Base-by-base conservation (phyloP, 768 basidiomycete species). In the Fibroporia radiculosa region DNA sequence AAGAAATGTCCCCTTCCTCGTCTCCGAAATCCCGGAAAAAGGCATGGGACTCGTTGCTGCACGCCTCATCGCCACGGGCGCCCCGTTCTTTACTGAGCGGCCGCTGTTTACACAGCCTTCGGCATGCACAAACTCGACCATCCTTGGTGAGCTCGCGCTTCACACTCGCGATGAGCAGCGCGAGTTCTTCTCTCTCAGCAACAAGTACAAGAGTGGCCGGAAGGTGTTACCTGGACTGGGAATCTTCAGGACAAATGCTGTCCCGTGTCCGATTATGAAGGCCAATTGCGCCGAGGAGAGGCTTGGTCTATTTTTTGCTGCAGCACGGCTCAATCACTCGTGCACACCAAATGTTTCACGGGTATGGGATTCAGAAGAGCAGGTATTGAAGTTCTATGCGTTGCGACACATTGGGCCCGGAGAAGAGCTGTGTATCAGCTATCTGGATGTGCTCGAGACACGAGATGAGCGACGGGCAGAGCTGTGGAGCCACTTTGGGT, bases 181-280 rank as follows among this genome's bases (percentile, higher is more conserved):
- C 18, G 45, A 55, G 23, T 61, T 45, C 47, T 60, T 62, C 48
- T 36, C 49, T 11, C 55, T 61, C 20, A 37, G 55, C 8, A 61
- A 60, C 48, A 44, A 54, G 11, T 49, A 50, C 45, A 52, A 53
- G 8, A 32, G 12, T n/a, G 20, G 39, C 43, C 27, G 20, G 25
- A 16, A 16, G 3, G 50, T 58, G 40, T 56, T 56, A 2, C 58
- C 60, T 3, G 56, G 56, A 0, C 45, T 56, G 1, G 61, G 56
- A 7, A 59, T 60, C 28, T 62, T 59, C 48, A 52, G 58, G 44
- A 59, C 62, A 4, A 63, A 63, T 43, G 54, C 58, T 6, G 39
- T 62, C 11, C 56, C 54, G 27, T 59, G 49, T 48, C 49, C 31
- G 37, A 40, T 29, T 34, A 36, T 11, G 31, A 42, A 38, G 38